Base-by-base conservation (phyloP, 2,329 filamentous ascomycete species). In the Calonectria crousiana region DNA sequence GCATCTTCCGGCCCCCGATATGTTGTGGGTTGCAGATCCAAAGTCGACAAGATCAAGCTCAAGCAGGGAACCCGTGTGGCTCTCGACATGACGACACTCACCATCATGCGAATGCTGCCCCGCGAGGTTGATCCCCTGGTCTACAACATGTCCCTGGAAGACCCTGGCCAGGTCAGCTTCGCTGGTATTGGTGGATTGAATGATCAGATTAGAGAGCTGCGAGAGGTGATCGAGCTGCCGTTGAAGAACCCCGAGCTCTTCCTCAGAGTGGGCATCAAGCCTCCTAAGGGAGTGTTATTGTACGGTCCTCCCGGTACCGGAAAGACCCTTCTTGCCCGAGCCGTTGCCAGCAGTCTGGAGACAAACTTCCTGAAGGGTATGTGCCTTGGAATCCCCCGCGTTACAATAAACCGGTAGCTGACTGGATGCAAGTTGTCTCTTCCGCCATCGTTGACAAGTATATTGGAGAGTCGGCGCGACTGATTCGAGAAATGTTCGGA, bases 361-460 rank as follows among this genome's bases (percentile, higher is more conserved):
- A 99, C 97, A 51, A 99, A 99, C 86, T 99, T 99, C 87, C 85
- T 99, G 80, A 99, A 99, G 86, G 96, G 96, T 97, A 87, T 67
- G 87, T 77, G 9, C 9, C 28, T 11, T 66, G 67, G 87, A 76
- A 9, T 9, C 28, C 11, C 60, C 23, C n/a, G 14, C 6, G 30
- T 36, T 11, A 28, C 9, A 2, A 56, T 8, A 16, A 10, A 34
- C 34, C 4, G 38, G 44, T 58, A 58, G 72, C 80, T 84, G 53
- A 84, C 71, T 10, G 3, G 11, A 41, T 10, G 30, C 6, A 79
- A 98, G 97, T 99, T 75, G 97, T 99, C 36, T 98, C 97, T 4
- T 99, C 97, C 53, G 97, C 97, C 34, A 99, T 99, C 82, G 97
- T 99, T 76, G 97, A 99, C 90, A 99, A 99, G 86, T 99, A 99